Evolutionary conservation across 208 protist species (phyloP).

Genomic region (Acanthamoeba divionensis): DNA sequence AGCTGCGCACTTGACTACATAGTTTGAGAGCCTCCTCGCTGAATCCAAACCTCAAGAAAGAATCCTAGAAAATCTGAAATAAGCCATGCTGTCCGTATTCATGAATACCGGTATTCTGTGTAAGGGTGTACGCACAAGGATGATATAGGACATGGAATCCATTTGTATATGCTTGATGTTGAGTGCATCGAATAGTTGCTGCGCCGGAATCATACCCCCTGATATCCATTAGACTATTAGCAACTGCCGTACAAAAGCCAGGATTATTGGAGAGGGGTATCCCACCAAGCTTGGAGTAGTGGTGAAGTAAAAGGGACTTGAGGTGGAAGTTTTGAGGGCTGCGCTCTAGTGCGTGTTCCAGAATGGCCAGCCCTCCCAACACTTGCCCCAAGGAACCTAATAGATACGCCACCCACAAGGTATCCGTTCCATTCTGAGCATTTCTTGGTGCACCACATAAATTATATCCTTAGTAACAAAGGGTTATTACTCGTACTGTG

Average conservation of each 20-base stretch:
- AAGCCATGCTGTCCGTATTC: too few species aligned
- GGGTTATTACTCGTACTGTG: too few species aligned
- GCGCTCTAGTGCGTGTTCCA: not conserved
- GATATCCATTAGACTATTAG: too few species aligned
- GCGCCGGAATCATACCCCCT: not conserved
- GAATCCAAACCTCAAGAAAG: not conserved
- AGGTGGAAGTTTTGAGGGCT: conserved; percentile 32
- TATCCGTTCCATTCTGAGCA: too few species aligned
- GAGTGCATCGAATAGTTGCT: not conserved
- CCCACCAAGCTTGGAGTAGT: not conserved
- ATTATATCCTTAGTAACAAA: too few species aligned
- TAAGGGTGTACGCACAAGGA: too few species aligned
- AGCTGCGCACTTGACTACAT: conserved; percentile 13
- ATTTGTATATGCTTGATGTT: conserved; percentile 48
- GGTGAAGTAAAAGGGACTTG: conserved; percentile 6
- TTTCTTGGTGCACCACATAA: too few species aligned
- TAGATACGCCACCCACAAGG: not conserved
- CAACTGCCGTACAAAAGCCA: too few species aligned
- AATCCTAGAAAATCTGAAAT: too few species aligned
- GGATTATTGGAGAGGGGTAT: too few species aligned
- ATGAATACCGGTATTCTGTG: too few species aligned
- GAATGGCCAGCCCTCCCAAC: not conserved
- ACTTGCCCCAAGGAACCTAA: not conserved
- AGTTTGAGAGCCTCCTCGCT: not conserved
- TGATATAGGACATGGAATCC: conserved; percentile 22